Conservation (phyloP, 768 basidiomycete genomes). For the Lactarius sanguifluus region DNA sequence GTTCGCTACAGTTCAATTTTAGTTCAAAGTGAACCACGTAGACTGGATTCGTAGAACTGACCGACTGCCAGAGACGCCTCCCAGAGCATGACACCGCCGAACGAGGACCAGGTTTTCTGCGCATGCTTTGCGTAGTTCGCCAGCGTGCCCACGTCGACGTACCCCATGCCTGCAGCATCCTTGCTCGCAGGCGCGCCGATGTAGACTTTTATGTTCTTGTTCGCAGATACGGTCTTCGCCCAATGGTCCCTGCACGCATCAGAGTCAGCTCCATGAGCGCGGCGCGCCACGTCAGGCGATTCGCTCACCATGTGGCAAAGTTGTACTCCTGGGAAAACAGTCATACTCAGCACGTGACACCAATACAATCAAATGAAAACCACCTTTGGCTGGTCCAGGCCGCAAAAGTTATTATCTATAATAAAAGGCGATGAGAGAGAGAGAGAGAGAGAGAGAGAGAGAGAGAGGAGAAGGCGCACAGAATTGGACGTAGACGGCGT, state of each 20-base stretch:
- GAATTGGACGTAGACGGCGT: slow-evolving; percentile 50
- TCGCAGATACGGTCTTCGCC: slow-evolving; percentile 45
- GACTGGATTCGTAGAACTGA: slow-evolving; percentile 28
- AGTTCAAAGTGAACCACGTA: neutral
- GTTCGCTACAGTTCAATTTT: slow-evolving; percentile 42
- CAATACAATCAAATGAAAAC: slow-evolving; percentile 42
- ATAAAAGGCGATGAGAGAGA: neutral
- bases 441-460: neutral
- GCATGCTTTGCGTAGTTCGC: slow-evolving; percentile 38
- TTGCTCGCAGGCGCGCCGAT: slow-evolving; percentile 46
- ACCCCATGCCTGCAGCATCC: slow-evolving; percentile 46
- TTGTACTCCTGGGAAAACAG: slow-evolving; percentile 46
- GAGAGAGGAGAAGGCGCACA: slow-evolving; percentile 35
- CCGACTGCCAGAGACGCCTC: slow-evolving; percentile 49
- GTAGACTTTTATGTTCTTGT: slow-evolving; percentile 48
- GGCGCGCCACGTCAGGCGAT: neutral
- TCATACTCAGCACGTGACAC: slow-evolving; percentile 1
- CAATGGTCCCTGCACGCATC: slow-evolving; percentile 45
- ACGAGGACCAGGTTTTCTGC: slow-evolving; percentile 44
- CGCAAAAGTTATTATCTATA: slow-evolving; percentile 49
- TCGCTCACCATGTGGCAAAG: slow-evolving; percentile 37
- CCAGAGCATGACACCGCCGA: slow-evolving; percentile 50
- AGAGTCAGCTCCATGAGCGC: neutral
- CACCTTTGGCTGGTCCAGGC: slow-evolving; percentile 45
- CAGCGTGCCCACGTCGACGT: slow-evolving; percentile 38